Evolutionary conservation across 352 stramenopile species (phyloP), one percentile per base, ranked within the genome.

Genomic region (Globisporangium abappressorium): DNA sequence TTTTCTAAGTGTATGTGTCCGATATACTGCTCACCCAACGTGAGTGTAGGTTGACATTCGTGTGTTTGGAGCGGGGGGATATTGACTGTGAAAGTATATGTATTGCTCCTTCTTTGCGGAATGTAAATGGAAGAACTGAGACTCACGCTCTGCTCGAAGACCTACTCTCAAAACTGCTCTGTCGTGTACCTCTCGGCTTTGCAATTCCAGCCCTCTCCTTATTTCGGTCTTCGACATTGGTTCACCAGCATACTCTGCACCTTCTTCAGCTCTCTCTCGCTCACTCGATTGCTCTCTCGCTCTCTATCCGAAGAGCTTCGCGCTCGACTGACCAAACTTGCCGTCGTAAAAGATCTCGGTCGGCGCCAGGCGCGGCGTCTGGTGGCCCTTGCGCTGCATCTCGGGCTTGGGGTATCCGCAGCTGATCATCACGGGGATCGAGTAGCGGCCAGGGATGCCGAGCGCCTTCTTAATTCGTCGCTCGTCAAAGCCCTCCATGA

Each of bases 401-500:
- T 43, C 65, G 15, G 65, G 57, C 38, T 79, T 77, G 7, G 84
- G 68, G 63, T 93, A 91, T 5, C 89, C 89, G 8, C 87, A 83
- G 43, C 77, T 75, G 28, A 96, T 73, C 53, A 94, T 76, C 8
- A 96, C 82, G 0, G 89, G 85, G n/a, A 95, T 78, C 8, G 72
- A 72, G 72, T 94, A 94, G 24, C 87, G 85, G 53, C 93, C 83
- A 0, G 85, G 87, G 33, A 96, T 91, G 56, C 93, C 78, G 1
- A 96, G 75, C 24, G 75, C 77, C 54, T 81, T 80, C 41, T 77
- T 79, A 33, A 94, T 64, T 2, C 85, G 81, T n/a, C 72, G 72
- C 65, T 92, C 76, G n/a, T 94, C 88, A 58, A 91, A 92, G 2
- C 86, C 88, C 74, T 94, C 88, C 84, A 94, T 95, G 18, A 82